Conservation (phyloP, 2,329 filamentous ascomycete genomes). For the Erysiphe pisi region DNA sequence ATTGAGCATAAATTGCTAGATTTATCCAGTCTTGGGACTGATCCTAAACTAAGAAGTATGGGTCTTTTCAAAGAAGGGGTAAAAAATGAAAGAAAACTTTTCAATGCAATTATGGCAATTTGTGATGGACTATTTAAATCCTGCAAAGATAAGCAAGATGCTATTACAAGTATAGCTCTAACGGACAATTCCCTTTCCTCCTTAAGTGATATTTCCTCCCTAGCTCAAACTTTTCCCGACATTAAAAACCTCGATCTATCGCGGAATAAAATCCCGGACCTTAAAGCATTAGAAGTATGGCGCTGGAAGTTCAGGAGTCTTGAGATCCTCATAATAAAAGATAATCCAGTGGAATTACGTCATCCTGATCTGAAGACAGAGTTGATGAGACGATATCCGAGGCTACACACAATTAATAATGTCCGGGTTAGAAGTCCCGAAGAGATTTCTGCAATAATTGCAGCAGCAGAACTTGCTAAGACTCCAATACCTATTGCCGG, state of each 20-base stretch:
- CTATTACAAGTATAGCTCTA: conserved; percentile 71
- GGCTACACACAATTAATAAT: conserved; percentile 65
- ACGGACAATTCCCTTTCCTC: conserved; percentile 68
- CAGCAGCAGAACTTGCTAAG: conserved; percentile 42
- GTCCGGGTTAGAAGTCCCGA: conserved; percentile 61
- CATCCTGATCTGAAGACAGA: conserved; percentile 57
- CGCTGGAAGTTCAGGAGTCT: conserved; percentile 66
- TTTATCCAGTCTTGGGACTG: conserved; percentile 64
- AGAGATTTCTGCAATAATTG: conserved; percentile 50
- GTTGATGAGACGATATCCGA: conserved; percentile 72
- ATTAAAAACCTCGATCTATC: conserved; percentile 83
- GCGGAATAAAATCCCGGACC: conserved; percentile 61
- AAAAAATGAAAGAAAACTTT: conserved; percentile 58
- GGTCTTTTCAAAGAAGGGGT: conserved; percentile 56
- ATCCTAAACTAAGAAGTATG: conserved; percentile 59
- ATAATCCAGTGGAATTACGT: conserved; percentile 59
- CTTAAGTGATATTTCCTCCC: conserved; percentile 58
- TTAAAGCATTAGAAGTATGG: conserved; percentile 63
- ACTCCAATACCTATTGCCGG: conserved; percentile 51
- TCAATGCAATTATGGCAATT: conserved; percentile 81
- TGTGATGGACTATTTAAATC: conserved; percentile 68
- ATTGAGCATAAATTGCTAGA: conserved; percentile 63
- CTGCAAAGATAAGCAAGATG: conserved; percentile 59
- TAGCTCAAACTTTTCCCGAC: conserved; percentile 71
- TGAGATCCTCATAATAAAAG: conserved; percentile 67